Evolutionary conservation across 768 basidiomycete species (phyloP).

Genomic region (Suillus weaverae): DNA sequence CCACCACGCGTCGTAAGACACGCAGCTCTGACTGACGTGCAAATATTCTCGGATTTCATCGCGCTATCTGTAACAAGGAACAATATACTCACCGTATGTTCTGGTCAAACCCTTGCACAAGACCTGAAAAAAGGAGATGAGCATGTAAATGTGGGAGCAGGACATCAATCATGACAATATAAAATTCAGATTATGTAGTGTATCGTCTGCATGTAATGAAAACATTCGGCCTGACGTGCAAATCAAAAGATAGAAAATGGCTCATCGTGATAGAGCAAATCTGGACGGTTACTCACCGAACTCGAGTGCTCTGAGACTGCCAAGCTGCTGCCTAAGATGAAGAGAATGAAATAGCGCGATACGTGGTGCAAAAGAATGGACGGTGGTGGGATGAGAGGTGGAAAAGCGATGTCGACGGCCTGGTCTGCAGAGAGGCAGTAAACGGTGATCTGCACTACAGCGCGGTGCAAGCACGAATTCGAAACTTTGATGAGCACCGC

Average conservation of each 20-base stretch:
- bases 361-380: background rate
- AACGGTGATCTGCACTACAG: background rate
- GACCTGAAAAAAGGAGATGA: constrained; percentile 2
- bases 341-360: background rate
- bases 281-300: background rate
- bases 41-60: constrained; percentile 53
- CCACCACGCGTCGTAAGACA: constrained; percentile 27
- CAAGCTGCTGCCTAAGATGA: background rate
- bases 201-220: constrained; percentile 13
- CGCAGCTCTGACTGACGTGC: constrained; percentile 61
- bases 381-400: background rate
- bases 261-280: background rate
- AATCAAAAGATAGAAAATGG: constrained; percentile 26
- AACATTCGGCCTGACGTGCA: constrained; percentile 49
- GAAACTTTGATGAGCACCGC: background rate
- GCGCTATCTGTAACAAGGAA: constrained; percentile 10
- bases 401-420: background rate
- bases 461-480: background rate
- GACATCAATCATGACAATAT: constrained; percentile 2
- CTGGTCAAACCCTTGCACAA: background rate
- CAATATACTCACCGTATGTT: background rate
- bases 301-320: background rate
- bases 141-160: background rate
- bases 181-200: constrained; percentile 7
- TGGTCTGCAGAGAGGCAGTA: background rate